These are phyloP conservation scores for Ustilago nuda DNA, from an alignment of 1,284 basidiomycete species.

Conservation along the genomic window DNA sequence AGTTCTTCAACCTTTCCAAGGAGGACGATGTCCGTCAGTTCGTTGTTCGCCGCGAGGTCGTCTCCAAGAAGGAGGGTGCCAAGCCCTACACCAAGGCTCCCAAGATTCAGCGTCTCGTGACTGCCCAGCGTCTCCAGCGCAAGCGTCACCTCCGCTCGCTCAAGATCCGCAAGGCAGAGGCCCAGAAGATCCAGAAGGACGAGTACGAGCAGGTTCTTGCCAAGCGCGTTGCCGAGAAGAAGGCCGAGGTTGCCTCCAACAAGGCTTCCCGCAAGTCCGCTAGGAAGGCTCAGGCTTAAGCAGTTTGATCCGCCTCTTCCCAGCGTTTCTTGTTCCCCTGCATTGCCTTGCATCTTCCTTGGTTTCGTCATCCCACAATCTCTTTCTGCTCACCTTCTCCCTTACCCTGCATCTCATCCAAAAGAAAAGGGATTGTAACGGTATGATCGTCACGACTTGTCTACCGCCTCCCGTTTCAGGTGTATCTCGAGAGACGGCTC, in stretches of 20 bases:
- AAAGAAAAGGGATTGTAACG: constrained; percentile 28
- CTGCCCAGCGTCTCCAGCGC: constrained; percentile 93
- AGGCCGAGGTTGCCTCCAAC: constrained; percentile 71
- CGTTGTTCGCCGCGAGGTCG: constrained; percentile 84
- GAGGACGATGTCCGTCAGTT: constrained; percentile 98
- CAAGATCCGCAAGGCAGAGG: constrained; percentile 87
- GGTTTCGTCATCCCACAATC: constrained; percentile 14
- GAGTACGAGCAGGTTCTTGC: constrained; percentile 82
- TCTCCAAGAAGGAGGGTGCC: constrained; percentile 89
- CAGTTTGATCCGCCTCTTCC: constrained; percentile 11
- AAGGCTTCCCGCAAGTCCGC: constrained; percentile 57
- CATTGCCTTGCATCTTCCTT: constrained; percentile 36
- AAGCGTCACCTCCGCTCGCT: constrained; percentile 91
- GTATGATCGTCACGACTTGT: constrained; percentile 15
- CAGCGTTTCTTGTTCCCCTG: constrained; percentile 12
- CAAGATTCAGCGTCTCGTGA: constrained; percentile 79
- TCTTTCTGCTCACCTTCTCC: constrained; percentile 9
- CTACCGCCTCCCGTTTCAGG: constrained; percentile 23
- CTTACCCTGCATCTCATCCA: constrained; percentile 19
- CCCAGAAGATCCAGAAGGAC: constrained; percentile 92
- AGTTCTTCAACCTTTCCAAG: constrained; percentile 98
- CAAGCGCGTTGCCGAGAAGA: constrained; percentile 93
- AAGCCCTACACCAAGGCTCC: constrained; percentile 99
- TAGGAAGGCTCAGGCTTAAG: constrained; percentile 54
- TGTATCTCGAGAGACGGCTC: constrained; percentile 42